These are phyloP conservation scores for Leishmania tropica DNA, from an alignment of 208 protist genomes.

Conservation along the genomic window DNA sequence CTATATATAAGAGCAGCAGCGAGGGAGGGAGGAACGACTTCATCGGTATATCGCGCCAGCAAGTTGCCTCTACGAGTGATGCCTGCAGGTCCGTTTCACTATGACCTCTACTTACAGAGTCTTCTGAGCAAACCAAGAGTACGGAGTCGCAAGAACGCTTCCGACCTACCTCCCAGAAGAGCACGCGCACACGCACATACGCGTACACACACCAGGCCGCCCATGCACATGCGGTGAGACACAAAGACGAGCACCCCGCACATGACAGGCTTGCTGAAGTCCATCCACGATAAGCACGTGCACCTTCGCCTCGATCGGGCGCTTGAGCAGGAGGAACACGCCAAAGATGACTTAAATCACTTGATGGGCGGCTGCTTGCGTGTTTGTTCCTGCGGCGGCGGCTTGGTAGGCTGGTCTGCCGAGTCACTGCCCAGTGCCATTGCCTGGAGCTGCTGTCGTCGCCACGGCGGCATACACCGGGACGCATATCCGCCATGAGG, in stretches of 20 bases:
- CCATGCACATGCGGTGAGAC: background rate
- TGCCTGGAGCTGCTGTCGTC: slow-evolving; percentile 58
- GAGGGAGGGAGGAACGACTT: background rate
- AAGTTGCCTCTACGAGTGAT: background rate
- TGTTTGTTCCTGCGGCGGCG: background rate
- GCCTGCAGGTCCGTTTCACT: background rate
- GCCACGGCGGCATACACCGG: slow-evolving; percentile 82
- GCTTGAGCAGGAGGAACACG: background rate
- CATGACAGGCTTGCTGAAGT: background rate
- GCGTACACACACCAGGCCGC: background rate
- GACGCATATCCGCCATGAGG: slow-evolving; percentile 73
- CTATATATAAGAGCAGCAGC: too few relatives aligned
- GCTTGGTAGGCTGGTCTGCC: background rate
- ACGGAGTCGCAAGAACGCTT: background rate
- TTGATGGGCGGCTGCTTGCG: background rate
- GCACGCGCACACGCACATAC: background rate
- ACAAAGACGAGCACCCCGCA: background rate
- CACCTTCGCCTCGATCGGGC: background rate
- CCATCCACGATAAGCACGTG: background rate
- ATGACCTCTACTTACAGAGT: background rate
- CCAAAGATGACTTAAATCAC: background rate
- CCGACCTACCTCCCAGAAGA: background rate
- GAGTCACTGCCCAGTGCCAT: slow-evolving; percentile 37
- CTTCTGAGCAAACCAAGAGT: background rate
- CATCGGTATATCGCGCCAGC: background rate